phyloP scores from a whole-genome alignment of 176 grass and related monocot genomes.

The Oryza longistaminata region DNA sequence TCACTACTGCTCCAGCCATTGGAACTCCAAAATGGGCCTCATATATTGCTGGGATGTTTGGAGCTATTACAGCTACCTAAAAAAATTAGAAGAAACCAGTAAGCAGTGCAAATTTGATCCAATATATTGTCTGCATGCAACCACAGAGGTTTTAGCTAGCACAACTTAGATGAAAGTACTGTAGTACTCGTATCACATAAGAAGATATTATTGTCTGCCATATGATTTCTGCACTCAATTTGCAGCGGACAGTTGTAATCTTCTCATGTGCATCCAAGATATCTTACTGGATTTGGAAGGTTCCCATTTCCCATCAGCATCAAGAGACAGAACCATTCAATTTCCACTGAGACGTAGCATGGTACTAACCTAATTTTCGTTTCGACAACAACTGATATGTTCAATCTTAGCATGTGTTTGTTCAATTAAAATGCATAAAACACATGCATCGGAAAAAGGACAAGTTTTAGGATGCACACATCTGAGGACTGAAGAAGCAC shows the following conservation, averaged over 20 bases:
- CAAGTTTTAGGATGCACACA: background rate
- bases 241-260: background rate
- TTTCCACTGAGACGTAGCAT: too few relatives aligned
- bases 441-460: background rate
- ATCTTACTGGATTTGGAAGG: too few relatives aligned
- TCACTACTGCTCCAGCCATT: constrained; percentile 88
- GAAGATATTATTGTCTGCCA: background rate
- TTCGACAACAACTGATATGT: background rate
- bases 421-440: background rate
- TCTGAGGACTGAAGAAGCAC: background rate
- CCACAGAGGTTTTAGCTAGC: background rate
- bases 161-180: constrained; percentile 6
- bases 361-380: too few relatives aligned
- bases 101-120: constrained; percentile 30
- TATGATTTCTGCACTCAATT: background rate
- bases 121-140: background rate
- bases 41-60: constrained; percentile 88
- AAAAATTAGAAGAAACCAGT: constrained; percentile 8
- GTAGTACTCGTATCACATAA: background rate
- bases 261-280: background rate
- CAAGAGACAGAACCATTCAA: too few relatives aligned
- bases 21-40: constrained; percentile 97
- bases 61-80: constrained; percentile 91
- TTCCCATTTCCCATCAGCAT: too few relatives aligned
- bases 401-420: constrained; percentile 21